Base-by-base conservation (phyloP, 2,329 filamentous ascomycete genomes). In the Fusarium succisae region DNA sequence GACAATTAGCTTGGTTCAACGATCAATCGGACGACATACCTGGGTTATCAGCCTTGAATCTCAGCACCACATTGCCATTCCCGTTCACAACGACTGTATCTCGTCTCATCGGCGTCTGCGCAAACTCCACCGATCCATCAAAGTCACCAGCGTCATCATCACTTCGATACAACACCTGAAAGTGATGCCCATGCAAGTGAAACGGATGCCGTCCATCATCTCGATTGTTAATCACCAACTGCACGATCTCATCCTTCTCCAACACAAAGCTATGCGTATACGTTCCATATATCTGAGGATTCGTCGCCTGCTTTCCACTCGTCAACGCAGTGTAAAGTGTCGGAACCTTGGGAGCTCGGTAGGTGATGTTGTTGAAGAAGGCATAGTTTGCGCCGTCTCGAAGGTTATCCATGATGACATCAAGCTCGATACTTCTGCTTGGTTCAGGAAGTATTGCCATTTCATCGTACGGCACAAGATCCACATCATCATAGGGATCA, bases 321-420 rank as follows among this genome's bases (percentile, higher is more conserved):
- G 89, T 90, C 8, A 97, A 85, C 3, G 88, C 93, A 1, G 92
- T 94, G 85, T 95, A 97, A 0, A 97, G 86, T 0, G 92, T 91
- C 0, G 94, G 95, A 0, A 97, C 94, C 80, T 94, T 93, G 55
- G 93, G 94, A 0, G 83, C 63, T 8, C 89, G 88, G 80, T 95
- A 97, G 37, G 93, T 94, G 72, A 94, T 89, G 81, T 93, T 91
- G 85, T 96, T 95, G 84, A 93, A 90, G 82, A 91, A 91, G 69
- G 90, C 91, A 64, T 86, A 86, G 79, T 86, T 87, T 56, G 87
- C 87, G 10, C 92, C 91, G 67, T 94, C 86, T 24, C 85, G 84
- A 6, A 92, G 85, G 57, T 90, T 89, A 73, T 88, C 85, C 85
- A 90, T 90, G 81, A 89, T 88, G 35, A 93, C 87, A 69, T 89